A percentile compares a stretch with the other conserved stretches of the same genome.
Conservation (phyloP, 202 grass and related monocot species). For the Sporobolus alterniflorus region DNA sequence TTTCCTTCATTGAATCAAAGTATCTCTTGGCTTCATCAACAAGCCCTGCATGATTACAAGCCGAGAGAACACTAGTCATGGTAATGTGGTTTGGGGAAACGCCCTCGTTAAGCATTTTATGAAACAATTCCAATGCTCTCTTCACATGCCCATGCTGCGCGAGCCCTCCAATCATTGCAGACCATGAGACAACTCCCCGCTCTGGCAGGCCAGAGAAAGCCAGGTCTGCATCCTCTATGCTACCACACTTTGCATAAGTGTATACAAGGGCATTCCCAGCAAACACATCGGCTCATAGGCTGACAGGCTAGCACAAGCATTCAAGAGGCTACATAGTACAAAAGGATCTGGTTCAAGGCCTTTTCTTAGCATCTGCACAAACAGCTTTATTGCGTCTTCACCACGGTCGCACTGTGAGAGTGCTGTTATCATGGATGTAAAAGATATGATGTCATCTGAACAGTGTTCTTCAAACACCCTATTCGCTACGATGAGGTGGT, state of each 20-base stretch:
- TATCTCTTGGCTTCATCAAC: slow-evolving; percentile 75
- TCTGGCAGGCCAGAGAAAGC: slow-evolving; percentile 66
- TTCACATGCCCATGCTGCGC: slow-evolving; percentile 93
- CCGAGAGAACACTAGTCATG: slow-evolving; percentile 87
- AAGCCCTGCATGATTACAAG: slow-evolving; percentile 88
- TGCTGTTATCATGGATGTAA: slow-evolving; percentile 91
- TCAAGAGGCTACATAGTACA: slow-evolving; percentile 83
- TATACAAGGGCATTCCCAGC: slow-evolving; percentile 89
- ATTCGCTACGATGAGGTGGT: slow-evolving; percentile 48
- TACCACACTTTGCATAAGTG: slow-evolving; percentile 94
- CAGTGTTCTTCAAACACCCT: slow-evolving; percentile 63
- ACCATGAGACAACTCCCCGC: slow-evolving; percentile 91
- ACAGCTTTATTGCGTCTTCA: slow-evolving; percentile 88
- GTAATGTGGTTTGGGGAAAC: slow-evolving; percentile 85
- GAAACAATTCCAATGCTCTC: slow-evolving; percentile 67
- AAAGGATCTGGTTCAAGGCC: slow-evolving; percentile 82
- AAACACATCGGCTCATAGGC: slow-evolving; percentile 87
- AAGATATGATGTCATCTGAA: slow-evolving; percentile 69
- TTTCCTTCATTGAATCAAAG: slow-evolving; percentile 86
- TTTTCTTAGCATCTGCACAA: slow-evolving; percentile 68
- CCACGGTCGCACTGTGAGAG: slow-evolving; percentile 72
- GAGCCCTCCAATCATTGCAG: slow-evolving; percentile 92
- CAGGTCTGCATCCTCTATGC: slow-evolving; percentile 76
- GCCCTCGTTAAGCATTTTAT: slow-evolving; percentile 68
- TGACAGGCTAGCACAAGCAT: slow-evolving; percentile 85